phyloP scores from a whole-genome alignment of 176 grass and related monocot species.

The Oryza glumipatula region DNA sequence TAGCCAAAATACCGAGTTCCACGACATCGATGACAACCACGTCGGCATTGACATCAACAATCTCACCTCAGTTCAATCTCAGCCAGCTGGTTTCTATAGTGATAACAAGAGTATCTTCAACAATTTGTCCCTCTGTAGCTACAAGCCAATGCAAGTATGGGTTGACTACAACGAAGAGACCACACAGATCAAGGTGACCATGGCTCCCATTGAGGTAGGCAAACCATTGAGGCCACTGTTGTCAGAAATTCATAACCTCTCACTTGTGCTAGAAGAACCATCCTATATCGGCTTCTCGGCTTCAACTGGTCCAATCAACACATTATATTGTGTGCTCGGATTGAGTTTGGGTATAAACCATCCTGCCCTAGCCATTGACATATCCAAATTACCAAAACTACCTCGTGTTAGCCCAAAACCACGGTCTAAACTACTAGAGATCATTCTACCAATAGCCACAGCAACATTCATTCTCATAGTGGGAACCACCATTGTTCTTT shows the following conservation, averaged over 20 bases:
- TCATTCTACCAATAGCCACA: neutral
- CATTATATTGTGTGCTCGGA: slow-evolving; percentile 45
- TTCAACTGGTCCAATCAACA: slow-evolving; percentile 1
- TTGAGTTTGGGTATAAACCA: slow-evolving; percentile 59
- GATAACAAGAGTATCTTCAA: slow-evolving; percentile 3
- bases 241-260: slow-evolving; percentile 3
- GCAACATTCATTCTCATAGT: neutral
- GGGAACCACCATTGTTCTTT: neutral
- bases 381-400: slow-evolving; percentile 39
- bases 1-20: slow-evolving; percentile 13
- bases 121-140: neutral
- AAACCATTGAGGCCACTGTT: slow-evolving; percentile 36
- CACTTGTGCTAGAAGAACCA: neutral
- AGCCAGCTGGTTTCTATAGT: neutral
- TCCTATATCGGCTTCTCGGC: slow-evolving; percentile 25
- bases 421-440: neutral
- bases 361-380: slow-evolving; percentile 39
- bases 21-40: slow-evolving; percentile 36
- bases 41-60: slow-evolving; percentile 39
- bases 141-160: slow-evolving; percentile 37
- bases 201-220: slow-evolving; percentile 19
- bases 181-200: neutral
- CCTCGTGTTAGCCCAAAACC: slow-evolving; percentile 25
- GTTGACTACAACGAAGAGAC: slow-evolving; percentile 21
- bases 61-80: neutral